Percentiles rank a stretch among this genome's conserved stretches.
Evolutionary conservation across 129 eudicot genomes (phyloP).

Genomic region (Artemisia argyi): DNA sequence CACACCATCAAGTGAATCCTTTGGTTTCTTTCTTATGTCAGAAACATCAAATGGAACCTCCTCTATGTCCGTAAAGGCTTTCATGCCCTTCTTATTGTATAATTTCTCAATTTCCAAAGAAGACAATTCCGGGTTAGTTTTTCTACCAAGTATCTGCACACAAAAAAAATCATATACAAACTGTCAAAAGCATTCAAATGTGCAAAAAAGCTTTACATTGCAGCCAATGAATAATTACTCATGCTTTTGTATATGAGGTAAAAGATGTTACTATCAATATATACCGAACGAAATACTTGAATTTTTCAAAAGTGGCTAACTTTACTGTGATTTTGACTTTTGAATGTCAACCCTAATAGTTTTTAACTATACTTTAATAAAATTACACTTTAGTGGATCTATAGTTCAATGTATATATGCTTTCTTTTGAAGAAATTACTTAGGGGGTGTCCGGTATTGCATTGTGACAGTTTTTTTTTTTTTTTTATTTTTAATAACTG

Average conservation of each 20-base stretch:
- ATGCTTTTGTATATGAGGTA: not conserved
- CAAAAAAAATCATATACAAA: conserved; percentile 4
- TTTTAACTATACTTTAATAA: not conserved
- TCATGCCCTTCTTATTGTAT: conserved; percentile 57
- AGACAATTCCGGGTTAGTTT: conserved; percentile 59
- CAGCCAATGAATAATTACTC: not conserved
- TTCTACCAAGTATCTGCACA: conserved; percentile 72
- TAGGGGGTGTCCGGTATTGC: too few relatives aligned
- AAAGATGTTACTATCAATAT: not conserved
- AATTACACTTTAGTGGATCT: not conserved
- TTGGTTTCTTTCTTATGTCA: conserved; percentile 33
- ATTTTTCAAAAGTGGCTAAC: not conserved
- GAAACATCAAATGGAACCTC: conserved; percentile 70
- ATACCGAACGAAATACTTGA: not conserved
- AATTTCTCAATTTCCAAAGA: conserved; percentile 67
- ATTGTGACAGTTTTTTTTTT: too few relatives aligned
- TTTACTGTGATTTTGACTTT: conserved; percentile 14
- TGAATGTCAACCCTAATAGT: conserved; percentile 13
- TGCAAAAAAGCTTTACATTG: not conserved
- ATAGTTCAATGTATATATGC: not conserved
- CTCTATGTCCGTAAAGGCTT: conserved; percentile 45
- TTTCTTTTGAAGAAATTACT: not conserved
- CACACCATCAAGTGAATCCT: conserved; percentile 44
- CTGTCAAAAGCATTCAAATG: not conserved
- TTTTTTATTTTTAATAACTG: too few relatives aligned